Conservation (phyloP, 805 yeast genomes). For the Lipomyces sp. region DNA sequence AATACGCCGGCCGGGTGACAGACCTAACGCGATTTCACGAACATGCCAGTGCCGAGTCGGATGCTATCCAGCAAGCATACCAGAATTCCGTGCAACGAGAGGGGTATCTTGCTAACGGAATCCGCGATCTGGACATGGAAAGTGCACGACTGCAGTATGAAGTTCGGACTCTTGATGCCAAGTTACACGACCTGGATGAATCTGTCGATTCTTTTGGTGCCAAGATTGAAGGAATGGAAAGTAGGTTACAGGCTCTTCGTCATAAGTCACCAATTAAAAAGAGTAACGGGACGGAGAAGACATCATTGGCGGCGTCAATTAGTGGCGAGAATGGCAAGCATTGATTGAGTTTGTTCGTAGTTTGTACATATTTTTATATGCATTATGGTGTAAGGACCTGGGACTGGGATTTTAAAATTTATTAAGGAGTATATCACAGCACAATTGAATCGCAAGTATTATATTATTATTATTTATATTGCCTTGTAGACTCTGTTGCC, state of each 20-base stretch:
- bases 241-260: conserved; percentile 29
- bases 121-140: conserved; percentile 59
- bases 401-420: not conserved
- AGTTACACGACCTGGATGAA: conserved; percentile 71
- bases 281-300: not conserved
- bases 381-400: not conserved
- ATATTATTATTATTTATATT: no score
- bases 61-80: conserved; percentile 25
- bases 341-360: not conserved
- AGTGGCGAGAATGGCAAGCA: not conserved
- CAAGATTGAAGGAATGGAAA: conserved; percentile 48
- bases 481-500: not conserved
- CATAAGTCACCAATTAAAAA: not conserved
- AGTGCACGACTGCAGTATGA: conserved; percentile 70
- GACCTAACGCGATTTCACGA: conserved; percentile 37
- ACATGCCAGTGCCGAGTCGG: conserved; percentile 30
- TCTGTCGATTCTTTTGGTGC: conserved; percentile 54
- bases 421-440: not conserved
- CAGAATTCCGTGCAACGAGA: conserved; percentile 37
- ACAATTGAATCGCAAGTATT: not conserved
- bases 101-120: conserved; percentile 40
- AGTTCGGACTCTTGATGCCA: conserved; percentile 59
- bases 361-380: not conserved
- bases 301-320: not conserved
- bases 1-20: conserved; percentile 6